A percentile compares a stretch with the other conserved stretches of the same genome.
These are phyloP conservation scores for Rhizoclosmatium globosum DNA, from an alignment of 192 early-diverging fungal genomes.

Conservation along the genomic window DNA sequence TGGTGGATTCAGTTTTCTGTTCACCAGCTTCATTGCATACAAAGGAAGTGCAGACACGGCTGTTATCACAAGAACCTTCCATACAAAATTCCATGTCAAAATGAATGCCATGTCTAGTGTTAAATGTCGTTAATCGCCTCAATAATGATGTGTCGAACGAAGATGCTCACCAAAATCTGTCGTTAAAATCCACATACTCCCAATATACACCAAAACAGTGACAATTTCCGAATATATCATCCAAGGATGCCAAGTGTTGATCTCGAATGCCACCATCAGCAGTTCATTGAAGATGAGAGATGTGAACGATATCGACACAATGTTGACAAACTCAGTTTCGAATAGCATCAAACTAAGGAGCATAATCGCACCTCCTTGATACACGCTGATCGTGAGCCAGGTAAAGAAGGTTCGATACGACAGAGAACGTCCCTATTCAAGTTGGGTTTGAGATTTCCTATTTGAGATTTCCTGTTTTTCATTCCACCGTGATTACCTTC, in stretches of 20 bases:
- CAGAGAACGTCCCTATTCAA: constrained; percentile 78
- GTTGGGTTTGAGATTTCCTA: not conserved
- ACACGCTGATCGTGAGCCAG: constrained; percentile 94
- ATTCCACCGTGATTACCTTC: constrained; percentile 59
- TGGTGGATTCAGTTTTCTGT: constrained; percentile 84
- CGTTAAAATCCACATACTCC: constrained; percentile 87
- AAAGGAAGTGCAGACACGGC: constrained; percentile 86
- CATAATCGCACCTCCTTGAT: constrained; percentile 97
- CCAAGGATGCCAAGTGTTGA: constrained; percentile 90
- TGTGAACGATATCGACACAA: constrained; percentile 95
- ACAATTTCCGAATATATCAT: constrained; percentile 88
- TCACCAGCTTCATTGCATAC: constrained; percentile 83
- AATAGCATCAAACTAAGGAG: constrained; percentile 92
- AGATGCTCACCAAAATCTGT: constrained; percentile 84
- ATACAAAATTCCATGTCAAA: constrained; percentile 81
- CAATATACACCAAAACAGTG: constrained; percentile 84
- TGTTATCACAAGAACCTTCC: constrained; percentile 91
- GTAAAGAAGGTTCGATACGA: constrained; percentile 94
- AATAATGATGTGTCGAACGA: constrained; percentile 3
- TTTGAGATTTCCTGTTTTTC: not conserved
- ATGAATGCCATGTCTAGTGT: constrained; percentile 83
- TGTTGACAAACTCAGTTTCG: constrained; percentile 94
- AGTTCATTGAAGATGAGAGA: constrained; percentile 94
- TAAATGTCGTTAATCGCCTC: not conserved
- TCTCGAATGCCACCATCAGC: constrained; percentile 94